Evolutionary conservation across 495 filamentous ascomycete genomes (phyloP).

Genomic region (Glonium stellatum): DNA sequence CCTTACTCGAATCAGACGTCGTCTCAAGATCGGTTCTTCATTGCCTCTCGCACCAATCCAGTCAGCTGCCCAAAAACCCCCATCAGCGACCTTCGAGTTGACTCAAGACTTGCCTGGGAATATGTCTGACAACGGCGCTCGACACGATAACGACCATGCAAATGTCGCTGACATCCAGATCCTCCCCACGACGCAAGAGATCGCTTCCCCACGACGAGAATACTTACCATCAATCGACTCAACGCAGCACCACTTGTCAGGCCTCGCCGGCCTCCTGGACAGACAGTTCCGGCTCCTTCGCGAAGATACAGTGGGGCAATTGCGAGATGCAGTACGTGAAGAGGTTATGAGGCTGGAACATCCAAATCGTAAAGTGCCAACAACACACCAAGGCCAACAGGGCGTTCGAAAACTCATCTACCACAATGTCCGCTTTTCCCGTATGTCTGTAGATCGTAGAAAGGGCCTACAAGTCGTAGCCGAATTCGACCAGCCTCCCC

Average conservation of each 20-base stretch:
- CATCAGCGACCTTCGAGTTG: conserved; percentile 5
- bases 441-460: conserved; percentile 43
- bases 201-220: conserved; percentile 44
- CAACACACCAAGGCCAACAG: background rate
- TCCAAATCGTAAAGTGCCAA: background rate
- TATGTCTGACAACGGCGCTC: conserved; percentile 45
- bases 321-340: conserved; percentile 50
- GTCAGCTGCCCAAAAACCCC: background rate
- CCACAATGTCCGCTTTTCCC: background rate
- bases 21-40: background rate
- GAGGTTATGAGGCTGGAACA: conserved; percentile 1
- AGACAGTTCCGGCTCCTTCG: conserved; percentile 62
- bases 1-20: background rate
- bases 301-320: conserved; percentile 58
- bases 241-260: conserved; percentile 47
- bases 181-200: conserved; percentile 58
- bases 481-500: conserved; percentile 11
- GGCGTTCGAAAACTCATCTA: conserved; percentile 4
- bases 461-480: conserved; percentile 50
- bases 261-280: conserved; percentile 57
- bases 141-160: conserved; percentile 63
- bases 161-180: conserved; percentile 55
- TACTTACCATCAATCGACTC: conserved; percentile 56
- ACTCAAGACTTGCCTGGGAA: conserved; percentile 39
- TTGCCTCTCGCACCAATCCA: background rate